Percentiles rank a stretch among this genome's conserved stretches.
Conservation (phyloP, 2,329 filamentous ascomycete species). For the Fusarium sp. region DNA sequence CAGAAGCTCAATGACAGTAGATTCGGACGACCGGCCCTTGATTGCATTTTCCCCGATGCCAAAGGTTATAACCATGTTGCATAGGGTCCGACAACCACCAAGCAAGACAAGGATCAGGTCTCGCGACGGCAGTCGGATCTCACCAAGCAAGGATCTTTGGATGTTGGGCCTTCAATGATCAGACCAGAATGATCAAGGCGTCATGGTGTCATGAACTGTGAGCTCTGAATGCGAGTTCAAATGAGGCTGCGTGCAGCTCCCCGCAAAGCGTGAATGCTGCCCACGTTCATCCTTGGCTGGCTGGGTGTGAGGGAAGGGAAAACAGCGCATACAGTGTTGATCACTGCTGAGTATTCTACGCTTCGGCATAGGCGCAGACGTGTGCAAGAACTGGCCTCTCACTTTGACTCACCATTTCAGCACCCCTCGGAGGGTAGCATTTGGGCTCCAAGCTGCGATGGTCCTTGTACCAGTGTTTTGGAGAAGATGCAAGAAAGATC, state of each 20-base stretch:
- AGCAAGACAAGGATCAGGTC: not conserved
- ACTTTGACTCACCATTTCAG: not conserved
- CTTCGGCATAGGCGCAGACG: not conserved
- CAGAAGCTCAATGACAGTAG: no score
- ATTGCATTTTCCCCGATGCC: not conserved
- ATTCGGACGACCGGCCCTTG: not conserved
- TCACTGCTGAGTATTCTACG: not conserved
- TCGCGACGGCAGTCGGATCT: not conserved
- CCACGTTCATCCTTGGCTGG: not conserved
- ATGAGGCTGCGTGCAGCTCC: not conserved
- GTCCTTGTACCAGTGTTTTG: not conserved
- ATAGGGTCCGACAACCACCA: not conserved
- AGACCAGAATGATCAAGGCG: not conserved
- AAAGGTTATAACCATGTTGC: not conserved
- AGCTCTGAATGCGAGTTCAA: not conserved
- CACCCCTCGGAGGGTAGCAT: not conserved
- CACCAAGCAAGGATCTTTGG: not conserved
- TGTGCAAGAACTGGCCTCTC: no score
- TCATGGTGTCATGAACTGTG: not conserved
- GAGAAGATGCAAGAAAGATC: no score
- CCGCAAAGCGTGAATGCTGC: not conserved
- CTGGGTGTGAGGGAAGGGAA: not conserved
- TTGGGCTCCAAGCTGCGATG: not conserved
- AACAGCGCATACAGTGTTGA: not conserved
- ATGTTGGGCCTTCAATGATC: not conserved